Conservation (phyloP, 2,329 filamentous ascomycete species). For the Fusarium metavorans region DNA sequence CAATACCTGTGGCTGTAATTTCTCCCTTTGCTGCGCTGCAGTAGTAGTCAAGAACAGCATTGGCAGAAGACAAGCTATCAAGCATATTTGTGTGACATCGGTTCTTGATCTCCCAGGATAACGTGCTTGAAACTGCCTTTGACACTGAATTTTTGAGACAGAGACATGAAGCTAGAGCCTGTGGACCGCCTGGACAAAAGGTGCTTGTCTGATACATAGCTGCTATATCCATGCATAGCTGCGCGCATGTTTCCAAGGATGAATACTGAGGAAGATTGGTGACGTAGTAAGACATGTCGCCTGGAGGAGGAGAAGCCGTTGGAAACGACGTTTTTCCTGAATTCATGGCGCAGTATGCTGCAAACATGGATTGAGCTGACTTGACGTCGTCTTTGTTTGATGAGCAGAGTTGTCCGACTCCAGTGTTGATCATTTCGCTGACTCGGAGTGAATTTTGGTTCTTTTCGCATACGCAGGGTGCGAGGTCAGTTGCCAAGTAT, state of each 20-base stretch:
- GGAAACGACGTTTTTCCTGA: not conserved
- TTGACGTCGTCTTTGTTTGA: not conserved
- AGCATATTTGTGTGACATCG: not conserved
- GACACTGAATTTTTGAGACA: not conserved
- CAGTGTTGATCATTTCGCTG: not conserved
- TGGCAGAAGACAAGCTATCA: not conserved
- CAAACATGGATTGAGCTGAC: not conserved
- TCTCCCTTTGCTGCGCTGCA: not conserved
- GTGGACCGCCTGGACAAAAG: not conserved
- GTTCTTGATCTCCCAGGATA: not conserved
- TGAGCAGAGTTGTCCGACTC: not conserved
- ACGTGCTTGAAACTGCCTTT: not conserved
- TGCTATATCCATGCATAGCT: not conserved
- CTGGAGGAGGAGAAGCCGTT: not conserved
- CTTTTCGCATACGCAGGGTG: not conserved
- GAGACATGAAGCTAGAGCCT: not conserved
- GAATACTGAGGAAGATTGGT: not conserved
- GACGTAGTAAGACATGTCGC: not conserved
- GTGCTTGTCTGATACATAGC: not conserved
- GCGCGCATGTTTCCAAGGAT: not conserved
- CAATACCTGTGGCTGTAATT: not conserved
- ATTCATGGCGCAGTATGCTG: not conserved
- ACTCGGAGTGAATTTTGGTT: not conserved
- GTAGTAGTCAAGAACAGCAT: not conserved
- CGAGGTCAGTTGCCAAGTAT: not conserved